Evolutionary conservation across 257 asterid species (phyloP).

Genomic region (Craterostigma plantagineum): DNA sequence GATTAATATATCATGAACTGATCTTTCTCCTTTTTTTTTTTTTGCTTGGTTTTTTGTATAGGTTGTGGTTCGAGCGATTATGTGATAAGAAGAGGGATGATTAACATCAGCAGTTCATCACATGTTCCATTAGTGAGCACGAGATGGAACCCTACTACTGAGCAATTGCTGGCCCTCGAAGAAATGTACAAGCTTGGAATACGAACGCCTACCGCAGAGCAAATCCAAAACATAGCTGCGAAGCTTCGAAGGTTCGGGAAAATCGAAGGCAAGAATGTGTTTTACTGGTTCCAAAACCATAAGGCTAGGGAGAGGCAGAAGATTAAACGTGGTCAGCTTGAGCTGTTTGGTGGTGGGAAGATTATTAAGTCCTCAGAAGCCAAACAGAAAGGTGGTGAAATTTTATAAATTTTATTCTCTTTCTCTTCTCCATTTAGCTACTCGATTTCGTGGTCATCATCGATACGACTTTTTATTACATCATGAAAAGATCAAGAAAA

Average conservation of each 20-base stretch:
- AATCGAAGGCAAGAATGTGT: constrained; percentile 73
- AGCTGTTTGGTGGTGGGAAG: too few relatives aligned
- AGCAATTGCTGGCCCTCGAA: constrained; percentile 54
- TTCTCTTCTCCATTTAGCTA: too few relatives aligned
- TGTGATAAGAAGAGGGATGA: too few relatives aligned
- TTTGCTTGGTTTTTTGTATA: too few relatives aligned
- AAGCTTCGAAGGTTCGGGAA: constrained; percentile 52
- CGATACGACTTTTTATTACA: too few relatives aligned
- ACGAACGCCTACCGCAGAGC: constrained; percentile 65
- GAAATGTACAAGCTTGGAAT: constrained; percentile 68
- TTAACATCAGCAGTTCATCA: too few relatives aligned
- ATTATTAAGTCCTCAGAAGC: constrained; percentile 5
- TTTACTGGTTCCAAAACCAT: constrained; percentile 82
- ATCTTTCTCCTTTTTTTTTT: too few relatives aligned
- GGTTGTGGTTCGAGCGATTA: too few relatives aligned
- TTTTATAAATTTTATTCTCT: too few relatives aligned
- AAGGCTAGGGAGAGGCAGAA: constrained; percentile 78
- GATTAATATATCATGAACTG: too few relatives aligned
- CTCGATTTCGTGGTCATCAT: background rate
- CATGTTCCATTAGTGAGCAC: constrained; percentile 30
- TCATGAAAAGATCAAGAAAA: too few relatives aligned
- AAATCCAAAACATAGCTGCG: constrained; percentile 54
- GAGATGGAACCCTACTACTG: constrained; percentile 82
- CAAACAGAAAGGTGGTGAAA: constrained; percentile 16
- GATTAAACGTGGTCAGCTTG: constrained; percentile 41